Percentiles rank a stretch among this genome's conserved stretches.
Evolutionary conservation across 129 eudicot genomes (phyloP).

Genomic region (Mikania micrantha): DNA sequence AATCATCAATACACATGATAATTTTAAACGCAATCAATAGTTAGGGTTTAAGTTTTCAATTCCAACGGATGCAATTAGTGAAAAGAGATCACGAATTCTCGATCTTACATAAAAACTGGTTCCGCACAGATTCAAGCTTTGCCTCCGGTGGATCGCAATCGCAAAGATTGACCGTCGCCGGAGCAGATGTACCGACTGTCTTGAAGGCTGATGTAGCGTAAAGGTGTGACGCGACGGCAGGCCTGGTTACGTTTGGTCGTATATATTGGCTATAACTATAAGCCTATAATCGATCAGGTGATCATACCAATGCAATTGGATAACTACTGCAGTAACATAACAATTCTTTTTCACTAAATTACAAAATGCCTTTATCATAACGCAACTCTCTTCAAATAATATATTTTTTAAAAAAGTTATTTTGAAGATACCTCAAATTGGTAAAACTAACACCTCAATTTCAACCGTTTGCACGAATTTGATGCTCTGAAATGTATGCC

Average conservation of each 20-base stretch:
- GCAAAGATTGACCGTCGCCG: not conserved
- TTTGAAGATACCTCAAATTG: too few species aligned
- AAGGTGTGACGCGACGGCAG: conserved; percentile 1
- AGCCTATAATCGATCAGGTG: not conserved
- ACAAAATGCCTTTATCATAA: too few species aligned
- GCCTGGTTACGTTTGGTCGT: not conserved
- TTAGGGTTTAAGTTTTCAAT: conserved; percentile 1
- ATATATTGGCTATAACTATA: too few species aligned
- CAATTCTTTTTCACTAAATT: not conserved
- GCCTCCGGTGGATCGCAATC: not conserved
- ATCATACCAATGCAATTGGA: not conserved
- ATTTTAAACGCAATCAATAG: not conserved
- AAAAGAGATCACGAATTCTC: not conserved
- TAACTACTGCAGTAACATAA: not conserved
- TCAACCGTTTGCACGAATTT: too few species aligned
- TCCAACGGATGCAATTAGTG: not conserved
- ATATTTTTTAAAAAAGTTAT: too few species aligned
- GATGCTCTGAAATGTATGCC: too few species aligned
- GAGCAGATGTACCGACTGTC: not conserved
- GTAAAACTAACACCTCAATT: too few species aligned
- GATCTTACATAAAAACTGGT: not conserved
- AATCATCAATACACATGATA: not conserved
- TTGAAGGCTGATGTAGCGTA: not conserved
- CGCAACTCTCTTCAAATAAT: too few species aligned
- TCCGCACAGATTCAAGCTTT: not conserved